Evolutionary conservation across 345 rosid genomes (phyloP).

Genomic region (Eucalyptus regnans): DNA sequence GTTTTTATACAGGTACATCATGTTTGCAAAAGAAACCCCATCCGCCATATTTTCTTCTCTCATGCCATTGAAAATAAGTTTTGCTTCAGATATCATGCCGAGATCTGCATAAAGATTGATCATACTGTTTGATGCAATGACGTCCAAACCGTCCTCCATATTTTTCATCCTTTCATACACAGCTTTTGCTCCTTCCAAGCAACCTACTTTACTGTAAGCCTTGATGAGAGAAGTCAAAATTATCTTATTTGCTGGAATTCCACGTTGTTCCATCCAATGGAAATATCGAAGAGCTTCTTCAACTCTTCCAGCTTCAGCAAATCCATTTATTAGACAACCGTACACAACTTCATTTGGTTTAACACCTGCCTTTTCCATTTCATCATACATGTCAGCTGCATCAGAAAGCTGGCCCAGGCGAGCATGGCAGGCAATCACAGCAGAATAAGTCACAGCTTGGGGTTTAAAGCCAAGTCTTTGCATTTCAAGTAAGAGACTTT

Average conservation of each 20-base stretch:
- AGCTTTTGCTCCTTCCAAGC: conserved; percentile 55
- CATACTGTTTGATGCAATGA: conserved; percentile 70
- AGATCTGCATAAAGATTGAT: conserved; percentile 70
- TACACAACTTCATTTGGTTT: conserved; percentile 78
- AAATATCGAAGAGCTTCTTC: conserved; percentile 68
- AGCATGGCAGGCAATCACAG: conserved; percentile 60
- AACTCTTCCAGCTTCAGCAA: conserved; percentile 50
- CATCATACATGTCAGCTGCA: conserved; percentile 41
- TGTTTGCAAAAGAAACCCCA: conserved; percentile 56
- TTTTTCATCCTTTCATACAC: conserved; percentile 54
- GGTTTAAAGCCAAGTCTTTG: conserved; percentile 56
- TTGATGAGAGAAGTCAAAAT: conserved; percentile 75
- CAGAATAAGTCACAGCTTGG: conserved; percentile 45
- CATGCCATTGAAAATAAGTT: conserved; percentile 39
- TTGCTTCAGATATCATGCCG: conserved; percentile 67
- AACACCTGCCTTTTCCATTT: conserved; percentile 51
- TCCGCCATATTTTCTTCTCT: conserved; percentile 53
- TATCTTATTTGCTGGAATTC: conserved; percentile 51
- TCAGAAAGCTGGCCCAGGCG: conserved; percentile 58
- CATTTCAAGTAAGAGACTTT: conserved; percentile 62
- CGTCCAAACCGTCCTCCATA: conserved; percentile 60
- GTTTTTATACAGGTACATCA: conserved; percentile 74
- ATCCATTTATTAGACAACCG: conserved; percentile 81
- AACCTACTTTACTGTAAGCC: conserved; percentile 71
- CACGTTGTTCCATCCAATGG: conserved; percentile 45